These are phyloP conservation scores for Zelopaecilomyces penicillatus DNA, from an alignment of 2,329 filamentous ascomycete species.

Conservation along the genomic window DNA sequence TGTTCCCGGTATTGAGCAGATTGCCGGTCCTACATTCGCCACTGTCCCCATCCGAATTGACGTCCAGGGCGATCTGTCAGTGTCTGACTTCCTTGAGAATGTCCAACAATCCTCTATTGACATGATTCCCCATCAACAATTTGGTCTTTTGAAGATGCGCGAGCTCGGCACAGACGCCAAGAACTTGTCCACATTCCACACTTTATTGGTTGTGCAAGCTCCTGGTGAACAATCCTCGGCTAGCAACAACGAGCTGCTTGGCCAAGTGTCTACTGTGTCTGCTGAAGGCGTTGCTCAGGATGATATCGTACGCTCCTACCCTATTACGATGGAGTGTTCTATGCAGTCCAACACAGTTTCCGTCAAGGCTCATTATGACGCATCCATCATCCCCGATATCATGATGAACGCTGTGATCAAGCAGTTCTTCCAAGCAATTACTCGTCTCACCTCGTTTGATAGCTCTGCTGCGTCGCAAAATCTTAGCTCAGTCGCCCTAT, in stretches of 20 bases:
- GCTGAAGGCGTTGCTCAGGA: neutral
- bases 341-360: neutral
- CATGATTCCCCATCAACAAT: conserved; percentile 2
- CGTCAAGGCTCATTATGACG: neutral
- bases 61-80: neutral
- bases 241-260: neutral
- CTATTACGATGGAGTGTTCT: conserved; percentile 3
- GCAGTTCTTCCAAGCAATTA: no score
- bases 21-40: conserved; percentile 16
- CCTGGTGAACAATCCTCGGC: neutral
- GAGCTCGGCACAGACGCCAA: neutral
- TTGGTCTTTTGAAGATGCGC: conserved; percentile 3
- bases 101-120: neutral
- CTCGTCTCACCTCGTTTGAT: no score
- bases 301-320: neutral
- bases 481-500: no score
- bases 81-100: neutral
- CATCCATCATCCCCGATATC: neutral
- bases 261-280: neutral
- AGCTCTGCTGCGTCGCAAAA: no score
- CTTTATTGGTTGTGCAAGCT: conserved; percentile 3
- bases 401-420: no score
- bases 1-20: conserved; percentile 12
- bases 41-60: conserved; percentile 13
- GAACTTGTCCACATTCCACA: conserved; percentile 1